phyloP scores from a whole-genome alignment of 1,139 yeast species.

The Nakaseomyces kungkrabaensis region DNA sequence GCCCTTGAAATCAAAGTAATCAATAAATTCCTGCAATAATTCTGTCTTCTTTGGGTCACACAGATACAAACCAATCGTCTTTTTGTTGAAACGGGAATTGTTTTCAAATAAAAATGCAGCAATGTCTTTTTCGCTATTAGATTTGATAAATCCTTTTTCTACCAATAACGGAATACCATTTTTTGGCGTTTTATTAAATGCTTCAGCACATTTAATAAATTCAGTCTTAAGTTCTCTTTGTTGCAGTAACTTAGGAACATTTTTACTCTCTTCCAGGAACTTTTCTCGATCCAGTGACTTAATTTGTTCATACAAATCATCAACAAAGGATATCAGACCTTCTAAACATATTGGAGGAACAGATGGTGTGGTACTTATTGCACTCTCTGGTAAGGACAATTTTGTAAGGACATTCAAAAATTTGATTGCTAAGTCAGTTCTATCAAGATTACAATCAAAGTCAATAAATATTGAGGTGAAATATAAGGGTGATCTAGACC shows the following conservation, averaged over 20 bases:
- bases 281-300: constrained; percentile 27
- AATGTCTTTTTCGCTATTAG: constrained; percentile 48
- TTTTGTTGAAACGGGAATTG: constrained; percentile 76
- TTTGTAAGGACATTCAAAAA: constrained; percentile 64
- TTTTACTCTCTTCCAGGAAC: constrained; percentile 7
- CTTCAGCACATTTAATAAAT: constrained; percentile 63
- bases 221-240: constrained; percentile 55
- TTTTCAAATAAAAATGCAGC: constrained; percentile 71
- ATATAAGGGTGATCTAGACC: constrained; percentile 74
- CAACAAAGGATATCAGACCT: constrained; percentile 63
- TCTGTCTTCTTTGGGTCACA: constrained; percentile 64
- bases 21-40: constrained; percentile 56
- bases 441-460: constrained; percentile 86
- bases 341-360: constrained; percentile 92
- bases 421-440: constrained; percentile 67
- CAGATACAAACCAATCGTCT: constrained; percentile 73
- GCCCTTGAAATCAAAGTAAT: constrained; percentile 61
- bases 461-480: constrained; percentile 70
- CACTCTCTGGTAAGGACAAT: constrained; percentile 72
- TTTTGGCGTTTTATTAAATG: constrained; percentile 69
- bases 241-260: constrained; percentile 14
- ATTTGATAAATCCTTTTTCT: constrained; percentile 54
- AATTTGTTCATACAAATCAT: constrained; percentile 52
- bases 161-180: constrained; percentile 58
- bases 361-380: constrained; percentile 63